Base-by-base conservation (phyloP, 1,284 basidiomycete genomes). In the Ustilago nuda region DNA sequence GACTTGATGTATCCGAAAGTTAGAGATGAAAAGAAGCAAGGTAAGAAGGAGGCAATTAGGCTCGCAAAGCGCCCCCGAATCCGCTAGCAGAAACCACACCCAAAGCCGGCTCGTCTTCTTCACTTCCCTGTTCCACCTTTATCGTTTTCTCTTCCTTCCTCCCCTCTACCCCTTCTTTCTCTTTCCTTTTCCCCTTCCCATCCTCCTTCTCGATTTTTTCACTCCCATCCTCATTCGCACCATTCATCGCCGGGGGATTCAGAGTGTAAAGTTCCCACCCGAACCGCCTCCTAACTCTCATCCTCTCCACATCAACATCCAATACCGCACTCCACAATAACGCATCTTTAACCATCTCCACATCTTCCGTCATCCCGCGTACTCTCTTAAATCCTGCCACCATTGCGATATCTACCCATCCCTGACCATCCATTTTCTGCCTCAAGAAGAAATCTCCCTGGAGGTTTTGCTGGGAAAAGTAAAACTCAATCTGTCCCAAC, bases 401-500 rank as follows among this genome's bases (percentile, higher is more conserved):
- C 2, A 77, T 63, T 0, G 50, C 55, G n/a, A 85, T 62, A 19
- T 76, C 66, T 0, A 84, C 83, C 72, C 72, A 85, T 1, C 84
- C 84, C 1, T 80, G 17, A 0, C 39, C 11, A 57, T 84, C 79
- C 84, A 85, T 85, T 46, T 72, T 71, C 46, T 72, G 60, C 2
- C 84, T 72, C 11, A 85, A 64, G 57, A 76, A 85, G 41, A 82
- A 79, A 55, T 85, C 84, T 8, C 74, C 76, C 23, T 74, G 58
- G 23, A 85, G 54, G 48, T 85, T 85, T 15, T 66, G 70, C 23
- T 74, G 67, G 3, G 79, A 82, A 60, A 85, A 84, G 61, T 85
- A 85, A 52, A 84, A 85, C 54, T 85, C 84, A 33, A 84, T 66
- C 68, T 85, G 84, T 1, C 27, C 23, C n/a, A 84, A 59, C 19